Evolutionary conservation across 805 yeast genomes (phyloP).

Genomic region (Dipodascopsis tothii): DNA sequence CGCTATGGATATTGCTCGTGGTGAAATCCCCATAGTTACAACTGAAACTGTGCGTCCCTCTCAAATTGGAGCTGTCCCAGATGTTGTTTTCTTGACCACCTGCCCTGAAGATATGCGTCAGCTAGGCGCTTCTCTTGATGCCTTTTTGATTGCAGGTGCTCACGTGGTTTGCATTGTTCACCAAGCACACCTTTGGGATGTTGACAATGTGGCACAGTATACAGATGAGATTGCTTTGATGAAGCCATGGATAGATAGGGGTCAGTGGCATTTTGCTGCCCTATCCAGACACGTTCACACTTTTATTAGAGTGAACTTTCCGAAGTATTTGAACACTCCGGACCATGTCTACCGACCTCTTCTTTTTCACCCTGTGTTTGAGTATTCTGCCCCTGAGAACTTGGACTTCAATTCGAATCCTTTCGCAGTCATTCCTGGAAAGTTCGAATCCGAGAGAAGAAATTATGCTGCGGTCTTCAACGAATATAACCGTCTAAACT

Average conservation of each 20-base stretch:
- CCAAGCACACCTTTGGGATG: constrained; percentile 16
- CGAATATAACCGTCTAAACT: constrained; percentile 6
- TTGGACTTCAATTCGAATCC: constrained; percentile 4
- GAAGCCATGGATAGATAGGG: constrained; percentile 13
- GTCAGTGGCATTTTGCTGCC: constrained; percentile 14
- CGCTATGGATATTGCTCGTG: constrained; percentile 12
- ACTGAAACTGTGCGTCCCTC: not conserved
- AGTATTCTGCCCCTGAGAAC: not conserved
- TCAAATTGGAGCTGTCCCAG: constrained; percentile 3
- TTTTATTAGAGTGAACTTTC: constrained; percentile 10
- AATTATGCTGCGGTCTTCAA: constrained; percentile 7
- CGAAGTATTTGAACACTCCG: constrained; percentile 8
- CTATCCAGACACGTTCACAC: constrained; percentile 12
- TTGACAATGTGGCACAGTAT: constrained; percentile 1
- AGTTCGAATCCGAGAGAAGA: constrained; percentile 10
- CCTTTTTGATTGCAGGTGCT: constrained; percentile 9
- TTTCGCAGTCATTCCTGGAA: constrained; percentile 12
- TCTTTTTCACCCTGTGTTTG: constrained; percentile 13
- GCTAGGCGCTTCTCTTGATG: constrained; percentile 6
- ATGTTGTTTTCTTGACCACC: constrained; percentile 15
- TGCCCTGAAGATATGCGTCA: constrained; percentile 19
- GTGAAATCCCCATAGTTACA: not conserved
- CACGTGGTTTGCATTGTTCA: constrained; percentile 15
- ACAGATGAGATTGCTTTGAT: constrained; percentile 7
- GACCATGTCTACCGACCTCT: constrained; percentile 4